Evolutionary conservation across 345 rosid genomes (phyloP), one percentile per base, ranked within the genome.

Genomic region (Populus alba): DNA sequence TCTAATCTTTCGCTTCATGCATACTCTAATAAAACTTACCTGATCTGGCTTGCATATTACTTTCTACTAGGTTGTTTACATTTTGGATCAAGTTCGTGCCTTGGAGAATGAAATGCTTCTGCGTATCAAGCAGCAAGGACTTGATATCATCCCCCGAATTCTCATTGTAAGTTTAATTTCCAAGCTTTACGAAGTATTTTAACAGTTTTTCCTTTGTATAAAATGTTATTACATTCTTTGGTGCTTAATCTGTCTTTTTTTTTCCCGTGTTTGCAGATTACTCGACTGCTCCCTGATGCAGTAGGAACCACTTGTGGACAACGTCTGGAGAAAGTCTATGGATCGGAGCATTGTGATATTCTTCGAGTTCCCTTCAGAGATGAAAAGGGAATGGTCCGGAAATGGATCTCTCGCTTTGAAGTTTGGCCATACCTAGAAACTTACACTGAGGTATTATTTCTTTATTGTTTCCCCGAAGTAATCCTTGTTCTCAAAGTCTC

Each of bases 51-150:
- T 25, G 4, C 53, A 12, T 37, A 6, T 29, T 71, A 49, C 33
- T 43, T 78, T 66, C 7, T 47, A 5, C 63, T 61, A 93, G 98
- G 94, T 95, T 84, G 98, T 95, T 39, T 95, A 95, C 83, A 95
- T 95, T 85, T 83, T 95, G 84, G 98, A 95, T 87, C 98, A 95
- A 92, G 98, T 95, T 43, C 98, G 98, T 51, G 98, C 98, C 39
- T 53, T 95, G 67, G 98, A 95, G 86, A 86, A 77, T 1, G 98
- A 95, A 82, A 95, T 95, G 98, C 94, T 95, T 76, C 89, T 73
- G 41, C 97, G 98, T 18, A 95, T 95, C 41, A 90, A 92, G 88
- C 90, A 89, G 55, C 98, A 95, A 85, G 98, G 98, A 75, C 95
- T 95, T 43, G 92, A 92, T 75, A 86, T 93, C 75, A 90, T 86